phyloP scores from a whole-genome alignment of 306 rosid genomes.

The Senna siamea region DNA sequence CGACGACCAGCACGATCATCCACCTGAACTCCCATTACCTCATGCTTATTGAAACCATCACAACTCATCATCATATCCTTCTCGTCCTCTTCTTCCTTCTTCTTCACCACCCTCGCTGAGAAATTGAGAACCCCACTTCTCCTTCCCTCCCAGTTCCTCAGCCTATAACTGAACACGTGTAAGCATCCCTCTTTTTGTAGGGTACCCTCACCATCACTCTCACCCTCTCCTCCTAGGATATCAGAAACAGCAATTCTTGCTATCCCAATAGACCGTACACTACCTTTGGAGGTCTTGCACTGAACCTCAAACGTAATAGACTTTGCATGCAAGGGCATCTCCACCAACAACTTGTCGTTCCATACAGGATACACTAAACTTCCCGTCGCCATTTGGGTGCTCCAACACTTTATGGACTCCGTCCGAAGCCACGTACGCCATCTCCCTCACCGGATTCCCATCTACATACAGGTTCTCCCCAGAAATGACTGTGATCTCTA shows the following conservation, averaged over 20 bases:
- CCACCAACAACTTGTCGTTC: constrained; percentile 49
- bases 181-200: constrained; percentile 12
- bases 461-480: constrained; percentile 49
- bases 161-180: constrained; percentile 60
- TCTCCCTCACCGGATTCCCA: constrained; percentile 39
- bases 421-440: constrained; percentile 47
- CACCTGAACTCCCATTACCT: too few species aligned
- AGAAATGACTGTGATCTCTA: constrained; percentile 57
- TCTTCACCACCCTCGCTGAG: constrained; percentile 42
- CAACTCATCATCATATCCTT: too few species aligned
- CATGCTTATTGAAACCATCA: too few species aligned
- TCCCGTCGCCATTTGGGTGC: constrained; percentile 39
- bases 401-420: constrained; percentile 34
- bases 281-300: constrained; percentile 39
- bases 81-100: not conserved
- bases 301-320: constrained; percentile 46
- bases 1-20: too few species aligned
- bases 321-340: constrained; percentile 44
- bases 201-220: too few species aligned
- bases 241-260: constrained; percentile 50
- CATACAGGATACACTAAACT: constrained; percentile 37
- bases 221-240: constrained; percentile 33
- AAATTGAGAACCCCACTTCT: constrained; percentile 58
- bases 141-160: constrained; percentile 53
- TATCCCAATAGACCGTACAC: constrained; percentile 31